Percentiles rank a stretch among this genome's conserved stretches.
Conservation (phyloP, 768 basidiomycete species). For the Lyophyllum semitale region DNA sequence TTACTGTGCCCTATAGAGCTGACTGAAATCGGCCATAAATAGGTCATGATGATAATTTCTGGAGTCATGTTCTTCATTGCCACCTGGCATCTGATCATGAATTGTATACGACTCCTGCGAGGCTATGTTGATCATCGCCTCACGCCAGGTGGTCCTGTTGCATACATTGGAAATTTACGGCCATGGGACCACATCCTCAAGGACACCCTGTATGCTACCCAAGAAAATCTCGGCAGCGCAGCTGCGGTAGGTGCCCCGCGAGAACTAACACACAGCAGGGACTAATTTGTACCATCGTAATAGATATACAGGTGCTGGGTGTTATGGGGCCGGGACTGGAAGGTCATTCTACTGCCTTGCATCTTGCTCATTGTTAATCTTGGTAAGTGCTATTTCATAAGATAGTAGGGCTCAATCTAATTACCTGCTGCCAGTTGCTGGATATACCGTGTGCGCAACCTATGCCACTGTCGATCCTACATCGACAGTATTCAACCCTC, state of each 20-base stretch:
- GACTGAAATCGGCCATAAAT: neutral
- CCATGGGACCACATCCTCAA: slow-evolving; percentile 13
- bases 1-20: neutral
- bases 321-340: slow-evolving; percentile 7
- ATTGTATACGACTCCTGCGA: slow-evolving; percentile 6
- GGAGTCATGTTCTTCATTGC: slow-evolving; percentile 10
- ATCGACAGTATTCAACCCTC: slow-evolving; percentile 8
- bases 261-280: no score
- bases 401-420: neutral
- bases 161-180: slow-evolving; percentile 6
- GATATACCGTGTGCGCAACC: slow-evolving; percentile 10
- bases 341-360: neutral
- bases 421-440: slow-evolving; percentile 1
- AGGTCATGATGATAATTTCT: slow-evolving; percentile 7
- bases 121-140: slow-evolving; percentile 9
- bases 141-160: slow-evolving; percentile 7
- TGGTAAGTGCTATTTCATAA: neutral
- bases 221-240: slow-evolving; percentile 12
- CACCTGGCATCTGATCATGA: slow-evolving; percentile 9
- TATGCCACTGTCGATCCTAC: slow-evolving; percentile 9
- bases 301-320: slow-evolving; percentile 13
- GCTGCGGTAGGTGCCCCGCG: slow-evolving; percentile 5
- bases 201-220: slow-evolving; percentile 11
- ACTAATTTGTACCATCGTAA: neutral
- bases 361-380: slow-evolving; percentile 5